Conservation (phyloP, 2,329 filamentous ascomycete genomes). For the Lomentospora prolificans region DNA sequence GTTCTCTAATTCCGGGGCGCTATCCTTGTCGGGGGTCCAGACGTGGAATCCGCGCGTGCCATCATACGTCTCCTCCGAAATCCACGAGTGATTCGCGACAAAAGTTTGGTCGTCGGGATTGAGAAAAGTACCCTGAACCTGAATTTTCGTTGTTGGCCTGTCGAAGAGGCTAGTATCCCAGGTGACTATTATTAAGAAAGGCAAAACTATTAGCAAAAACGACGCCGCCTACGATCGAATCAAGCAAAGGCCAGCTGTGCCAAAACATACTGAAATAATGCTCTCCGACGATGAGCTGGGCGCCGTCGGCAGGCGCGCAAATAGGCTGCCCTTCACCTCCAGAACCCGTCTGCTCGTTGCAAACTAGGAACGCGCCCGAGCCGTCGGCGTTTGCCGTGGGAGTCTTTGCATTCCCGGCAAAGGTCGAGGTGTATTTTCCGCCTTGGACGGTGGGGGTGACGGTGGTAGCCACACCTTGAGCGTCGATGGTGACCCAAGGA, state of each 20-base stretch:
- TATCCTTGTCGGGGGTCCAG: slow-evolving; percentile 9
- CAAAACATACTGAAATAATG: slow-evolving; percentile 12
- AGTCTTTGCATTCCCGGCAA: slow-evolving; percentile 8
- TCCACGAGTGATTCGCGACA: slow-evolving; percentile 9
- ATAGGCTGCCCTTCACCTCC: slow-evolving; percentile 10
- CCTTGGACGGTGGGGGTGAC: slow-evolving; percentile 12
- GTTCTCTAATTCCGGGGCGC: slow-evolving; percentile 7
- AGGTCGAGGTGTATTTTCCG: slow-evolving; percentile 10
- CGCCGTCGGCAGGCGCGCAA: slow-evolving; percentile 10
- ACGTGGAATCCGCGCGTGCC: slow-evolving; percentile 12
- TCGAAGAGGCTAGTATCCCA: slow-evolving; percentile 13
- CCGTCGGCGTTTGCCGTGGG: slow-evolving; percentile 12
- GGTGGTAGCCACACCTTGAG: slow-evolving; percentile 10
- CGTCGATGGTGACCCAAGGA: slow-evolving; percentile 13
- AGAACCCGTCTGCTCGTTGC: slow-evolving; percentile 11
- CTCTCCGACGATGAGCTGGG: slow-evolving; percentile 9
- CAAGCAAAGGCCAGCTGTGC: no score
- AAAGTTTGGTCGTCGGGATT: slow-evolving; percentile 3
- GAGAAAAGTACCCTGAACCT: slow-evolving; percentile 12
- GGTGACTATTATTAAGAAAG: slow-evolving; percentile 9
- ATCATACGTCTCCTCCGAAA: slow-evolving; percentile 10
- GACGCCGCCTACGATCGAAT: no score
- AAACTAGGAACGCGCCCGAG: slow-evolving; percentile 12
- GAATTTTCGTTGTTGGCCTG: slow-evolving; percentile 9
- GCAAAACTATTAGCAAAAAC: slow-evolving; percentile 2